phyloP scores from a whole-genome alignment of 495 filamentous ascomycete species.

The Aspergillus egyptiacus region DNA sequence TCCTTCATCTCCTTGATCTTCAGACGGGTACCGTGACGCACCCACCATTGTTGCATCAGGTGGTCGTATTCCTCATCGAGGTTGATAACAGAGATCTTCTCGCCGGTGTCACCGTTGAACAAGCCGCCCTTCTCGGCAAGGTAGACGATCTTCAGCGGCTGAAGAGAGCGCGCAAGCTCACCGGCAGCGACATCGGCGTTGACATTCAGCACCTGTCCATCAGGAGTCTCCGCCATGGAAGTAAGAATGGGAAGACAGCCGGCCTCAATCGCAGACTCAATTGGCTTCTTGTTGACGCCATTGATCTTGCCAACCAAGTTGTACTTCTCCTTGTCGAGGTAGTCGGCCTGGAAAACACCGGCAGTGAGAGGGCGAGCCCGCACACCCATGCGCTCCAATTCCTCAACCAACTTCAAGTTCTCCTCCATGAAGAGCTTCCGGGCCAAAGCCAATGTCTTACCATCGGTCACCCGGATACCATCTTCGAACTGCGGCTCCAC shows the following conservation, averaged over 20 bases:
- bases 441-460: slow-evolving; percentile 87
- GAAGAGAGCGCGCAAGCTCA: slow-evolving; percentile 80
- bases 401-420: slow-evolving; percentile 91
- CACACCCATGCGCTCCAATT: slow-evolving; percentile 85
- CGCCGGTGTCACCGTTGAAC: slow-evolving; percentile 85
- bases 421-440: slow-evolving; percentile 90
- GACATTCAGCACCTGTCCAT: slow-evolving; percentile 94
- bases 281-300: slow-evolving; percentile 82
- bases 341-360: slow-evolving; percentile 92
- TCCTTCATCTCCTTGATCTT: slow-evolving; percentile 99
- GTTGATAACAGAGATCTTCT: slow-evolving; percentile 97
- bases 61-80: slow-evolving; percentile 95
- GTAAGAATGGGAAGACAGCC: slow-evolving; percentile 92
- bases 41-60: slow-evolving; percentile 94
- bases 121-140: slow-evolving; percentile 95
- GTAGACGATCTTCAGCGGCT: slow-evolving; percentile 97
- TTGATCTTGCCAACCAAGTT: slow-evolving; percentile 94
- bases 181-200: slow-evolving; percentile 96
- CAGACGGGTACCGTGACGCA: slow-evolving; percentile 86
- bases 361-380: slow-evolving; percentile 86
- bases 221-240: slow-evolving; percentile 90
- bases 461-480: slow-evolving; percentile 92
- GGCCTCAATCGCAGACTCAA: slow-evolving; percentile 86
- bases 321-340: slow-evolving; percentile 91
- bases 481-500: slow-evolving; percentile 96